A percentile compares a stretch with the other conserved stretches of the same genome.
phyloP scores from a whole-genome alignment of 2,329 filamentous ascomycete species.

The Didymella sp. region DNA sequence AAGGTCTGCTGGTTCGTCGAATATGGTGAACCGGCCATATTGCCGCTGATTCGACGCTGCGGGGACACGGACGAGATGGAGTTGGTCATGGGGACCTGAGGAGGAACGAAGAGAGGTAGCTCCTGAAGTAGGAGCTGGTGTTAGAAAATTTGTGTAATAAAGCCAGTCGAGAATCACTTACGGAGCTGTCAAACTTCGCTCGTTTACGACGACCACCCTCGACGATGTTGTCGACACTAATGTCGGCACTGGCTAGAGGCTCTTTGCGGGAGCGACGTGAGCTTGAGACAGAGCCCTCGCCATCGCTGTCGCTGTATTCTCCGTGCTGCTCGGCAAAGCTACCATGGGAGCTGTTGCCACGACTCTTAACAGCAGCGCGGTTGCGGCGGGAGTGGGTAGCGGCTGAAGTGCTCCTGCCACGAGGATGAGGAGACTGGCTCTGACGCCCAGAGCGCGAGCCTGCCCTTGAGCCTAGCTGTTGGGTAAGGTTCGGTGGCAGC shows the following conservation, averaged over 20 bases:
- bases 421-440: constrained; percentile 75
- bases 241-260: constrained; percentile 91
- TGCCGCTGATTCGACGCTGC: constrained; percentile 79
- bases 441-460: constrained; percentile 73
- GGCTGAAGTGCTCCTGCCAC: constrained; percentile 77
- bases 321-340: constrained; percentile 64
- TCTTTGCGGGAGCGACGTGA: constrained; percentile 80
- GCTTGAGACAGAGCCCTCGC: constrained; percentile 72
- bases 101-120: constrained; percentile 91
- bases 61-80: constrained; percentile 98
- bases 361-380: constrained; percentile 71
- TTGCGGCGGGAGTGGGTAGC: constrained; percentile 68
- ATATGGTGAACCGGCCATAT: constrained; percentile 75
- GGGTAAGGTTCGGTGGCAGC: constrained; percentile 65
- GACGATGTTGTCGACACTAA: constrained; percentile 97
- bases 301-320: constrained; percentile 90
- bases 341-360: constrained; percentile 65
- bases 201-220: constrained; percentile 95
- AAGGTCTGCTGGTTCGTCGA: constrained; percentile 81
- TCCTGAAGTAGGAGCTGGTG: constrained; percentile 66
- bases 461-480: constrained; percentile 71
- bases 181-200: constrained; percentile 94
- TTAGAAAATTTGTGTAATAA: constrained; percentile 32
- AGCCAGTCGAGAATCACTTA: constrained; percentile 62
- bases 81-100: constrained; percentile 77